phyloP scores from a whole-genome alignment of 2,329 filamentous ascomycete species.

The Lasiodiplodia sp. region DNA sequence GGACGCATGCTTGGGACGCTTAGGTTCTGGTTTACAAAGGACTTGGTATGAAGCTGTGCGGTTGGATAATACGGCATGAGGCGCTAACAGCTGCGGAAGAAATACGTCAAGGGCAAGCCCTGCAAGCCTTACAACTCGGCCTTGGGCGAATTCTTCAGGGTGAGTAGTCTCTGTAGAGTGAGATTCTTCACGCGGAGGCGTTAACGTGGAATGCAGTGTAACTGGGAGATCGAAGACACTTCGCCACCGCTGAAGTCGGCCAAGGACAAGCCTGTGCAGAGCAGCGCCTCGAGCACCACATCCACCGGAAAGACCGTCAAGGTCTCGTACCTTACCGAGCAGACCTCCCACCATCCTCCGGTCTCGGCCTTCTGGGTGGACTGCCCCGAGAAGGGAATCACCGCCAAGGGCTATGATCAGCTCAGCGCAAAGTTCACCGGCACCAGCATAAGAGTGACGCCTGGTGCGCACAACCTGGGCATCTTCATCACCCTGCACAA shows the following conservation, averaged over 20 bases:
- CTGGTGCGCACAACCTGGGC: slow-evolving; percentile 91
- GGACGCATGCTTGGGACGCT: slow-evolving; percentile 95
- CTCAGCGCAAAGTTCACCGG: slow-evolving; percentile 98
- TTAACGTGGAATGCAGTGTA: slow-evolving; percentile 68
- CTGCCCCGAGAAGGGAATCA: slow-evolving; percentile 89
- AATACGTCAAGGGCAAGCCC: slow-evolving; percentile 97
- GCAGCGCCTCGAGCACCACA: slow-evolving; percentile 46
- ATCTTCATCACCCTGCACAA: slow-evolving; percentile 90
- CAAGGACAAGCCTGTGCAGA: slow-evolving; percentile 51
- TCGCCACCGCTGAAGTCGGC: slow-evolving; percentile 63
- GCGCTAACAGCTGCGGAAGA: slow-evolving; percentile 56
- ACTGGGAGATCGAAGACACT: slow-evolving; percentile 89
- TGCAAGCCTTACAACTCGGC: slow-evolving; percentile 99
- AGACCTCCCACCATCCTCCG: slow-evolving; percentile 96
- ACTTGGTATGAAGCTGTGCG: slow-evolving; percentile 64
- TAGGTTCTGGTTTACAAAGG: slow-evolving; percentile 98
- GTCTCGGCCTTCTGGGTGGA: slow-evolving; percentile 95
- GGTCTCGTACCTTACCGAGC: slow-evolving; percentile 94
- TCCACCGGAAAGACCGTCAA: slow-evolving; percentile 65
- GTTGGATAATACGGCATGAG: background rate
- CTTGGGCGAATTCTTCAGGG: slow-evolving; percentile 95
- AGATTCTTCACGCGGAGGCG: background rate
- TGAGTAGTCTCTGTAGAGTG: slow-evolving; percentile 51
- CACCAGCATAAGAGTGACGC: slow-evolving; percentile 88
- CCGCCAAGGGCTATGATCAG: slow-evolving; percentile 91